Evolutionary conservation across 345 rosid genomes (phyloP).

Genomic region (Populus alba): DNA sequence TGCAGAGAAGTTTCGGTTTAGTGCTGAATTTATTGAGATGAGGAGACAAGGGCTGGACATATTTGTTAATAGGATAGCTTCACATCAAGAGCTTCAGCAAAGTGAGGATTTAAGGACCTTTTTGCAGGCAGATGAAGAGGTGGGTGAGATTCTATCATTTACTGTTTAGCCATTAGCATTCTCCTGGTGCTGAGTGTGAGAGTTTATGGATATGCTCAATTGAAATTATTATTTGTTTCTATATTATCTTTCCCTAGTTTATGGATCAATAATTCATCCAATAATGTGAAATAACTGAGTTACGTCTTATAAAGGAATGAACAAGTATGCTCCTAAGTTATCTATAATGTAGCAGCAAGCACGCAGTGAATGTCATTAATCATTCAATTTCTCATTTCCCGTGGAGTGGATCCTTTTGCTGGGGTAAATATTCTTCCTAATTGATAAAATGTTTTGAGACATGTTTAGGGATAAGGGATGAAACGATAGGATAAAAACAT

Average conservation of each 20-base stretch:
- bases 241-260: not conserved
- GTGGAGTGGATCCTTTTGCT: not conserved
- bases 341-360: too few relatives aligned
- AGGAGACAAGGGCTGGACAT: constrained; percentile 85
- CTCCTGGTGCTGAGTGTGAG: not conserved
- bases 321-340: too few relatives aligned
- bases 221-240: not conserved
- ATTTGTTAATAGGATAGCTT: constrained; percentile 88
- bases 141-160: constrained; percentile 8
- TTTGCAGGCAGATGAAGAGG: constrained; percentile 98
- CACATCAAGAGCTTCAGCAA: constrained; percentile 77
- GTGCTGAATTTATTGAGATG: constrained; percentile 97
- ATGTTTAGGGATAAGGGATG: not conserved
- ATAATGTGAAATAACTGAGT: not conserved
- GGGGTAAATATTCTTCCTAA: not conserved
- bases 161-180: not conserved
- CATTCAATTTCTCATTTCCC: not conserved
- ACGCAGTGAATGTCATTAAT: not conserved
- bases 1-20: constrained; percentile 94
- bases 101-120: constrained; percentile 94
- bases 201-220: not conserved
- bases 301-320: not conserved
- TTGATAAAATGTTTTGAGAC: not conserved
- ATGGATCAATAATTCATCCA: not conserved
- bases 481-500: not conserved